Base-by-base conservation (phyloP, 148 eudicot species). In the Spergularia marina region DNA sequence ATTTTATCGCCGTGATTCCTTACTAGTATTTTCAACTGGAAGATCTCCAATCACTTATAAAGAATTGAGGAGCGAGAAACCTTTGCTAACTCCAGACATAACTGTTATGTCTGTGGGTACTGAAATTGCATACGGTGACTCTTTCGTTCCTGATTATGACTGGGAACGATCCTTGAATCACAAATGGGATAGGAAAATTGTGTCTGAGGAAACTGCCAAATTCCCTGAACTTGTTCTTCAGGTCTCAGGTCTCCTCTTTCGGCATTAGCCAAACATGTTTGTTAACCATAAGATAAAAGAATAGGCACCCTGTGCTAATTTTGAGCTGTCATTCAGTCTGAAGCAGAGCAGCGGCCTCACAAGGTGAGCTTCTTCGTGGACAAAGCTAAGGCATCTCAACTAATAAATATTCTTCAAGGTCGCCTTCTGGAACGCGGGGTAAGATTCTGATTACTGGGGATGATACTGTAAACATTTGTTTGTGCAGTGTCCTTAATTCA, bases 41-140 rank as follows among this genome's bases (percentile, higher is more conserved):
- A 82, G 93, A 73, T 89, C 93, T 5, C 89, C 87, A 10, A 84
- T 82, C 5, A 83, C 75, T 23, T 87, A 85, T 80, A 86, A 84
- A 72, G 70, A 85, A 39, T 58, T 87, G 76, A 84, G 93, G 85
- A 84, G 77, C 39, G 87, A 87, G 74, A 89, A 85, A 65, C 93
- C 93, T 9, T 80, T 89, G 90, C 56, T 89, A 76, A 89, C 93
- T 7, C 93, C 93, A 10, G 93, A 89, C 83, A 83, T 89, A 40
- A 85, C 90, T 63, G 85, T 89, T 58, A 84, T 87, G 89, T 89
- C 93, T 34, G 90, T 89, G 74, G 93, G 93, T 53, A 89, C 93
- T 62, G 90, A 89, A 84, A 89, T 89, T 65, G 86, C 90, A 1
- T 89, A 89, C 79, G 89, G 93, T 12, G 82, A 85, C 68, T 70